Conservation (phyloP, 331 rosid genomes). For the Erythrophleum ivorense region DNA sequence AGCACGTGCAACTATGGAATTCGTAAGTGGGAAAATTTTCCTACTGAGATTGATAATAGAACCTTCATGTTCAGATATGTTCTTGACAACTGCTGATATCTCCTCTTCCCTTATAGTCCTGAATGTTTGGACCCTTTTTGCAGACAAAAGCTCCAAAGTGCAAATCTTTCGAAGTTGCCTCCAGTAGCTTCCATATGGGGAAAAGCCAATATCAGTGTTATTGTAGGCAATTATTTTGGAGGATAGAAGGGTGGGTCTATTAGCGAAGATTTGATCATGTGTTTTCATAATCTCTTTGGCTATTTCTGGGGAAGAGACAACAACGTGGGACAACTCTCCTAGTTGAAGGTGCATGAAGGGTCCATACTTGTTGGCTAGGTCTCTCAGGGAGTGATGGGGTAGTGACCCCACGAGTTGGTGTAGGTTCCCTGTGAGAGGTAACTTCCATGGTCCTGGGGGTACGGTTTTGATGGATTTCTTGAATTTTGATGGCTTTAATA, state of each 20-base stretch:
- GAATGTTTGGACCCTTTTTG: neutral
- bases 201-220: neutral
- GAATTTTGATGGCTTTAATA: neutral
- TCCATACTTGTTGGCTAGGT: neutral
- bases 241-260: constrained; percentile 40
- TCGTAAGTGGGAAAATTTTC: neutral
- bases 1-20: neutral
- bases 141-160: neutral
- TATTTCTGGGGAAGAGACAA: neutral
- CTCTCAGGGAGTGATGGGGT: constrained; percentile 41
- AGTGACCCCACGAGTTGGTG: constrained; percentile 46
- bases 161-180: neutral
- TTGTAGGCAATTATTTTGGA: neutral
- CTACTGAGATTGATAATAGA: constrained; percentile 16
- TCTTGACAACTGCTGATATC: neutral
- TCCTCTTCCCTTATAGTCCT: constrained; percentile 39
- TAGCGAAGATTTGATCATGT: constrained; percentile 52
- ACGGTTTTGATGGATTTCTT: constrained; percentile 16
- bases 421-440: constrained; percentile 51
- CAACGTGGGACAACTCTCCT: neutral
- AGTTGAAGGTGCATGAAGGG: neutral
- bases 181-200: neutral
- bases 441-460: constrained; percentile 41
- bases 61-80: neutral
- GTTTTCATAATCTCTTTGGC: constrained; percentile 49